Percentiles rank a stretch among this genome's conserved stretches.
These are phyloP conservation scores for Trypethelium eluteriae DNA, from an alignment of 495 filamentous ascomycete genomes.

Conservation along the genomic window DNA sequence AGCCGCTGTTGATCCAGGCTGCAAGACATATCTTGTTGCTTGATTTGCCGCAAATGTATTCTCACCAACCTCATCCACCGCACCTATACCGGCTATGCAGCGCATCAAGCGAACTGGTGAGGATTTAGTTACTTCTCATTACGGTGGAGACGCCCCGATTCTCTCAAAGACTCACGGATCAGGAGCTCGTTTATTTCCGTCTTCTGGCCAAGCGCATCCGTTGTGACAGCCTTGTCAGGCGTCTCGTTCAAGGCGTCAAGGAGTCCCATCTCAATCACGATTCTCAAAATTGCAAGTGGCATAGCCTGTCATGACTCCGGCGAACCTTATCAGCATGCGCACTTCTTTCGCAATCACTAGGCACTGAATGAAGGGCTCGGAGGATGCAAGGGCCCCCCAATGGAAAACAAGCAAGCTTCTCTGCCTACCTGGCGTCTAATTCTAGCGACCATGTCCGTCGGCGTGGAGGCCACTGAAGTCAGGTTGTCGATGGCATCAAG, in stretches of 20 bases:
- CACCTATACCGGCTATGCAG: conserved; percentile 8
- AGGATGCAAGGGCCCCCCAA: neutral
- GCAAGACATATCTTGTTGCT: conserved; percentile 8
- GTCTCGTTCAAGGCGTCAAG: conserved; percentile 2
- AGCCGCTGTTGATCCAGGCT: neutral
- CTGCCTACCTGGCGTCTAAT: neutral
- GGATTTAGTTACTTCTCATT: neutral
- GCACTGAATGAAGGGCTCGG: neutral
- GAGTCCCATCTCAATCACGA: conserved; percentile 16
- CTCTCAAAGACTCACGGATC: neutral
- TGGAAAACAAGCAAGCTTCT: neutral
- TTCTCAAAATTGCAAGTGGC: conserved; percentile 4
- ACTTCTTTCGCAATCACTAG: neutral
- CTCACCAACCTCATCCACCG: conserved; percentile 9
- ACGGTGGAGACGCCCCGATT: neutral
- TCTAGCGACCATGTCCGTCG: neutral
- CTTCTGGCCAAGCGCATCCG: conserved; percentile 7
- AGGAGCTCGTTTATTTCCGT: conserved; percentile 8
- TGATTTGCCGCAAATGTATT: conserved; percentile 15
- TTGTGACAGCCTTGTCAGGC: neutral
- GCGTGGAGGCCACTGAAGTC: neutral
- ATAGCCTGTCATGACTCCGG: neutral
- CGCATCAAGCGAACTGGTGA: conserved; percentile 13
- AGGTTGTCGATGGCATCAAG: conserved; percentile 6
- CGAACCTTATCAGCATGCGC: neutral